Base-by-base conservation (phyloP, 108 stramenopile species). In the Fistulifera pelliculosa region DNA sequence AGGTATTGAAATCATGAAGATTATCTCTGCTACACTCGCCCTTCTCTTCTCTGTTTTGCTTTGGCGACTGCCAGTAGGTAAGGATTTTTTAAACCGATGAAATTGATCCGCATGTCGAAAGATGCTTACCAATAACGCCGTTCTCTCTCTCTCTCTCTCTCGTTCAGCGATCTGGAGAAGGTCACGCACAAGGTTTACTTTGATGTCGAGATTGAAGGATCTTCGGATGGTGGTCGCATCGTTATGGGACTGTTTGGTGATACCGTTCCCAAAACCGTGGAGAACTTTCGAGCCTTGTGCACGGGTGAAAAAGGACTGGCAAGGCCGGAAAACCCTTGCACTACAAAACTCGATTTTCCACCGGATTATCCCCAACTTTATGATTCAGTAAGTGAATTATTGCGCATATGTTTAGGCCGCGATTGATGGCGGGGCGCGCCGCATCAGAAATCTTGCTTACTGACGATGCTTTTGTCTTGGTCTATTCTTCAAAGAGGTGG, bases 241-340 rank as follows among this genome's bases (percentile, higher is more conserved):
- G 83, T 94, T 49, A 57, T 98, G 42, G 96, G 94, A 22, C 71
- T 98, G 21, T 96, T 81, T 55, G 94, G 90, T n/a, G 86, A 94
- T 19, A 71, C 54, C 45, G 94, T 94, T 1, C 96, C 96, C 27
- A 94, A 85, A 65, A 97, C 96, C 8, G 84, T 61, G 0, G 94
- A 95, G 60, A 95, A 95, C 78, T 95, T 95, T 62, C 87, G 93
- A 47, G 87, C 90, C 40, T 84, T 96, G 41, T 93, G 89, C 60
- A 94, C 92, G 8, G 90, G 95, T 47, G 94, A 95, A 65, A 87
- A 85, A 73, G 94, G 94, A 49, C 64, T 15, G 91, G 87, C 10
- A 72, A 79, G 64, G 40, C 49, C 18, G 88, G 94, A 54, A 92
- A 92, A 69, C 83, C 83, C 19, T 58, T 94, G 38, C 83, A 87